These are phyloP conservation scores for Pezicula neosporulosa DNA, from an alignment of 2,329 filamentous ascomycete species.

Conservation along the genomic window DNA sequence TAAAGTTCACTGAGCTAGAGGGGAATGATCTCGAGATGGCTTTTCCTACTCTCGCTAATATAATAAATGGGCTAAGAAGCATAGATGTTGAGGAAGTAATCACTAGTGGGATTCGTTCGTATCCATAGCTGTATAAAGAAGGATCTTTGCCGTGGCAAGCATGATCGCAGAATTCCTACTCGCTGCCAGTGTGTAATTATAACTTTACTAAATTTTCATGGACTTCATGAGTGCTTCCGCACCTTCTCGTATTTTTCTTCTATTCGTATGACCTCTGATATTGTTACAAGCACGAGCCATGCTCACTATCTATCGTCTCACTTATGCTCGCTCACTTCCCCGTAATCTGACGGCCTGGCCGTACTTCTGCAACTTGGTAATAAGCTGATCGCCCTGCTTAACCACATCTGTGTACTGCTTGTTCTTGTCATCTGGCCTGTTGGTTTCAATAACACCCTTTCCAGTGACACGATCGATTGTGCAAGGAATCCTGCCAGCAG, in stretches of 20 bases:
- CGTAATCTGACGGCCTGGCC: constrained; percentile 92
- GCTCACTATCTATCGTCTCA: constrained; percentile 1
- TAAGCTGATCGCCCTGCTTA: constrained; percentile 94
- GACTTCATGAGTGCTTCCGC: too few species aligned
- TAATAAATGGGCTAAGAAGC: constrained; percentile 12
- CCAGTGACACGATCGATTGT: constrained; percentile 97
- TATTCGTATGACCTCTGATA: constrained; percentile 12
- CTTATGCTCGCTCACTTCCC: constrained; percentile 85
- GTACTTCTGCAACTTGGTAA: constrained; percentile 99
- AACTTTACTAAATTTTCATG: too few species aligned
- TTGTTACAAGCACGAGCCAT: constrained; percentile 19
- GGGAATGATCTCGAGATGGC: constrained; percentile 8
- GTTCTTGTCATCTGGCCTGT: constrained; percentile 97
- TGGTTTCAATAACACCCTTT: constrained; percentile 96
- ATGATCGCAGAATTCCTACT: too few species aligned
- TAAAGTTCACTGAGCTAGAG: constrained; percentile 11
- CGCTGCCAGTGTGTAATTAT: too few species aligned
- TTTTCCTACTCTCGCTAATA: constrained; percentile 14
- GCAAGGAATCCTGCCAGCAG: constrained; percentile 88
- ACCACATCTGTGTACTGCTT: constrained; percentile 99
- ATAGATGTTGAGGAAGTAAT: constrained; percentile 11
- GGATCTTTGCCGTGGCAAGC: too few species aligned
- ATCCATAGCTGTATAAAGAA: neutral
- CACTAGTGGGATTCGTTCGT: constrained; percentile 4
- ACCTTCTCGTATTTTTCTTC: neutral